Conservation (phyloP, 2,329 filamentous ascomycete species). For the Cladosporium sp. region DNA sequence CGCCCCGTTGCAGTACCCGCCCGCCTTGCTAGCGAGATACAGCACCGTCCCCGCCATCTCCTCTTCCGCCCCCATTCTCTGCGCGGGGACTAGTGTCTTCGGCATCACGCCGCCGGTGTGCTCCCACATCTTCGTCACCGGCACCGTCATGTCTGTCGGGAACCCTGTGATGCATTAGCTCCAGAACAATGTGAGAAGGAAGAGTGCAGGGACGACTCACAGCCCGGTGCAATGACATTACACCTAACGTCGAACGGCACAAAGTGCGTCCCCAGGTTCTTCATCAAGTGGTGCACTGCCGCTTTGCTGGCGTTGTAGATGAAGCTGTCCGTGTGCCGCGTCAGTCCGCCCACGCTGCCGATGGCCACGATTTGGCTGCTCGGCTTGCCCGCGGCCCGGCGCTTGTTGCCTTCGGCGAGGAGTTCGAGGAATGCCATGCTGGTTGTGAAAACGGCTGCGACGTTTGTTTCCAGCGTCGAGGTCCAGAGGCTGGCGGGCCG, state of each 20-base stretch:
- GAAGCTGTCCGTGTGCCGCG: slow-evolving; percentile 25
- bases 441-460: slow-evolving; percentile 39
- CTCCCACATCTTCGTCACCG: slow-evolving; percentile 31
- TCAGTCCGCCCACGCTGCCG: slow-evolving; percentile 36
- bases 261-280: slow-evolving; percentile 38
- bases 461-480: slow-evolving; percentile 38
- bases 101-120: slow-evolving; percentile 26
- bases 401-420: slow-evolving; percentile 39
- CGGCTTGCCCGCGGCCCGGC: slow-evolving; percentile 32
- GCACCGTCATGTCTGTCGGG: slow-evolving; percentile 42
- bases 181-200: not conserved
- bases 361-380: slow-evolving; percentile 44
- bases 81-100: slow-evolving; percentile 22
- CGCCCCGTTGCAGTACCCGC: slow-evolving; percentile 50
- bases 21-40: slow-evolving; percentile 46
- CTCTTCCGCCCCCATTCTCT: slow-evolving; percentile 31
- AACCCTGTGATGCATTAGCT: slow-evolving; percentile 20
- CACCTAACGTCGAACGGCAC: slow-evolving; percentile 41
- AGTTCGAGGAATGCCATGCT: slow-evolving; percentile 41
- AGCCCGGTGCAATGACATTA: slow-evolving; percentile 42
- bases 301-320: slow-evolving; percentile 41
- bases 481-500: slow-evolving; percentile 41
- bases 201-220: slow-evolving; percentile 18
- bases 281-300: slow-evolving; percentile 39
- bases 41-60: slow-evolving; percentile 46